Conservation (phyloP, 1,284 basidiomycete genomes). For the Sutorius eximius region DNA sequence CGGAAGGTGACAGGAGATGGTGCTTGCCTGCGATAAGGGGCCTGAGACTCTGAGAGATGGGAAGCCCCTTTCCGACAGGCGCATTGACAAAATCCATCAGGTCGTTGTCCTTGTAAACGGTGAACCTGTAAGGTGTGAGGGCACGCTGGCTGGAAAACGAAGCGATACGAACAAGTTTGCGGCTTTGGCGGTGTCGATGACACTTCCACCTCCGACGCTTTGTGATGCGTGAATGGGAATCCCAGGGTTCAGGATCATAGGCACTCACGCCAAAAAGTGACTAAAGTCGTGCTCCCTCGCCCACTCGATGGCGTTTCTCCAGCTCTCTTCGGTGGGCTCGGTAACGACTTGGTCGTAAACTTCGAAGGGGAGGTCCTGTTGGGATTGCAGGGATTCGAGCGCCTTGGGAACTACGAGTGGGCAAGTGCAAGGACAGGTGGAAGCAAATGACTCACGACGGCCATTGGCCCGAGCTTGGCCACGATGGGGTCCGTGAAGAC, state of each 20-base stretch:
- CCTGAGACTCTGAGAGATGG: conserved; percentile 72
- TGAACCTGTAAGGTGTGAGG: conserved; percentile 50
- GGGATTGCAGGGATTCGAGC: conserved; percentile 74
- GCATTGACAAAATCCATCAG: conserved; percentile 97
- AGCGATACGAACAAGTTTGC: conserved; percentile 74
- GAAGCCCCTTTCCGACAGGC: conserved; percentile 89
- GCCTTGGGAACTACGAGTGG: conserved; percentile 45
- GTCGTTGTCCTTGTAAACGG: conserved; percentile 88
- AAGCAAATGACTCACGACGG: conserved; percentile 53
- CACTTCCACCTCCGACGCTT: conserved; percentile 91
- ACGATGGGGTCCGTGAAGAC: conserved; percentile 93
- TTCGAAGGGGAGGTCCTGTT: conserved; percentile 75
- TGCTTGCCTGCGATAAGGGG: conserved; percentile 82
- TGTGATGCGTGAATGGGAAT: conserved; percentile 1
- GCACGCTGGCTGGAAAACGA: neutral
- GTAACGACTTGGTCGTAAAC: conserved; percentile 84
- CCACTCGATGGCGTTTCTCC: conserved; percentile 87
- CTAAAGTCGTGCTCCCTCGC: conserved; percentile 84
- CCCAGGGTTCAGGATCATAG: conserved; percentile 2
- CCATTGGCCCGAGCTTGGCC: conserved; percentile 80
- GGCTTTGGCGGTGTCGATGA: conserved; percentile 93
- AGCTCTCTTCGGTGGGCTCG: conserved; percentile 91
- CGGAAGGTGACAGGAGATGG: neutral
- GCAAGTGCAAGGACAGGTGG: neutral
- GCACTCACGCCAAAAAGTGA: conserved; percentile 83